Conservation (phyloP, 176 grass and related monocot genomes). For the Aegilops bicornis region DNA sequence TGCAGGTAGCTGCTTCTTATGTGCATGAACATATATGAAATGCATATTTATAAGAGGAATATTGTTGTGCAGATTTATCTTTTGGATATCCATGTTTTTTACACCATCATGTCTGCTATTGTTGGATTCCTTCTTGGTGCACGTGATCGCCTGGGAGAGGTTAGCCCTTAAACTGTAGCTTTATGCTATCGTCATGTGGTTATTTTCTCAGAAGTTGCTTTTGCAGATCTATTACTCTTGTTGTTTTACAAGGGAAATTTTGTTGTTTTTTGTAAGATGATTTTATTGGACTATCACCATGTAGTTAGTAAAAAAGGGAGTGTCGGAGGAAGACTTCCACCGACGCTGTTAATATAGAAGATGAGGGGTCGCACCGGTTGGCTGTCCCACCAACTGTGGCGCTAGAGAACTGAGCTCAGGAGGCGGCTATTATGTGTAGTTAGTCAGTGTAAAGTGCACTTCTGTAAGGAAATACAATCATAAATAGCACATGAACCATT, state of each 20-base stretch:
- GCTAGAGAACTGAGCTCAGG: not conserved
- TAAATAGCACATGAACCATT: not conserved
- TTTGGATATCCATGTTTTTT: slow-evolving; percentile 92
- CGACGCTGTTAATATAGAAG: not conserved
- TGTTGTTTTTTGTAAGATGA: not conserved
- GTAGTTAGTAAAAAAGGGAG: not conserved
- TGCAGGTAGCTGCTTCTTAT: not conserved
- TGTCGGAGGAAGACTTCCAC: not conserved
- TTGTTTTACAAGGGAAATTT: slow-evolving; percentile 7
- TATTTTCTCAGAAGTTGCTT: not conserved
- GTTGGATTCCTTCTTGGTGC: slow-evolving; percentile 92
- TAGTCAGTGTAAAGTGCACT: not conserved
- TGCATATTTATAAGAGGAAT: not conserved
- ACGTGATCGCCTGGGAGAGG: slow-evolving; percentile 86
- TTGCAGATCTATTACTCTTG: not conserved
- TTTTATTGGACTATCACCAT: not conserved
- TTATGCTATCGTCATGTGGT: slow-evolving; percentile 1
- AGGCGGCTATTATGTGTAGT: not conserved
- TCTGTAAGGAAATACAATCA: not conserved
- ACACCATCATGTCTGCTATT: slow-evolving; percentile 81
- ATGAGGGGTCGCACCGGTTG: not conserved
- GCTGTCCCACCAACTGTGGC: not conserved
- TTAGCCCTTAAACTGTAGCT: slow-evolving; percentile 30
- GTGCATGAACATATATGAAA: slow-evolving; percentile 13
- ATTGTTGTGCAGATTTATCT: slow-evolving; percentile 81